Evolutionary conservation across 2,329 filamentous ascomycete species (phyloP), one percentile per base, ranked within the genome.

Genomic region (Parafenestella ontariensis): DNA sequence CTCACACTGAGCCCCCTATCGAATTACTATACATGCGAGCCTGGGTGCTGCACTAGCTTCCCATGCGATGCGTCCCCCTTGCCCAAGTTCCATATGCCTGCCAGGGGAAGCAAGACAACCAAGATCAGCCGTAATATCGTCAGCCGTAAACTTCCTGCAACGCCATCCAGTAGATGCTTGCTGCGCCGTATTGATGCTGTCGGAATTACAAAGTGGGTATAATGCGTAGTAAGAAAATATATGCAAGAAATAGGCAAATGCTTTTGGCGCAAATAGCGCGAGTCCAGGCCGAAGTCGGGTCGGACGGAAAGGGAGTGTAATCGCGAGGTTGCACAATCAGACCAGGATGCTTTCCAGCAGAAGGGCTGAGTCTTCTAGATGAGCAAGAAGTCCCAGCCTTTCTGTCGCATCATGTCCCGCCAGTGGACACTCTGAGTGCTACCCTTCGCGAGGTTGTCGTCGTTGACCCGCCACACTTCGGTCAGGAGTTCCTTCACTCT

Each of bases 351-450:
- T 55, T 59, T 63, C 69, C 70, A 73, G 71, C 69, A 73, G 68
- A 69, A 57, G 57, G 57, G 50, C 52, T 33, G 39, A 47, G 37
- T 46, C 58, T 61, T 64, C 71, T 75, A 96, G 78, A 97, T 93
- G 76, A 97, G 85, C 76, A 97, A 83, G 80, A 92, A 95, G 75
- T 96, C 91, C 93, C 92, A 96, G 66, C 87, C 87, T 81, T 94
- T 95, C 79, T 89, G 86, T 79, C 86, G 87, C 92, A 97, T 96
- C 73, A 94, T 86, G 79, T 96, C 91, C 80, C 94, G 85, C 94
- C 94, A 98, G 87, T 93, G 92, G 77, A 96, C 86, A 79, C 89
- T 89, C 72, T 86, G 87, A 65, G 71, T 76, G 62, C 76, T 76
- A 65, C 78, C 77, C 79, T 78, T 73, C 65, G 74, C 72, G 41